phyloP scores from a whole-genome alignment of 2,329 filamentous ascomycete species.

The Botrytis galanthina region DNA sequence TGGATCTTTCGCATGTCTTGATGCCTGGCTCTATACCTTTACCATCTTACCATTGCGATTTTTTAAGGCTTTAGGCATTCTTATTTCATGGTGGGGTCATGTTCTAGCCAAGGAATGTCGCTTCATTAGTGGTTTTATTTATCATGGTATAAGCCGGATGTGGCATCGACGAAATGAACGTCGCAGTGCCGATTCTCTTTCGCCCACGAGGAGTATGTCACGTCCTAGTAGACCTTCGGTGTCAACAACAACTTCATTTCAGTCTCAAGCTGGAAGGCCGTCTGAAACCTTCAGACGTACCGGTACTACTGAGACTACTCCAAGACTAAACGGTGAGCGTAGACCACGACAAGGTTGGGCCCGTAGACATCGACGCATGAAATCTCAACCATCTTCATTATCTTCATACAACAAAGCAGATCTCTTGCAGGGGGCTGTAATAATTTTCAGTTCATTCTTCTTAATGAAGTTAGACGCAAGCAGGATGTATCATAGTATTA shows the following conservation, averaged over 20 bases:
- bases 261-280: slow-evolving; percentile 27
- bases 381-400: slow-evolving; percentile 80
- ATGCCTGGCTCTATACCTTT: slow-evolving; percentile 95
- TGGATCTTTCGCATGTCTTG: slow-evolving; percentile 84
- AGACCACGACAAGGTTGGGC: slow-evolving; percentile 36
- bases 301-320: slow-evolving; percentile 25
- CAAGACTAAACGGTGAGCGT: slow-evolving; percentile 30
- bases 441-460: slow-evolving; percentile 79
- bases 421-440: slow-evolving; percentile 83
- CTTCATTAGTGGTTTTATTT: slow-evolving; percentile 74
- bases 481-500: slow-evolving; percentile 96
- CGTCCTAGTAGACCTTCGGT: slow-evolving; percentile 29
- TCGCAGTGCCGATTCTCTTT: slow-evolving; percentile 36
- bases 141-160: slow-evolving; percentile 73
- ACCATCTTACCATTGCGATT: slow-evolving; percentile 93
- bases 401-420: slow-evolving; percentile 93
- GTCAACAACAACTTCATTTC: slow-evolving; percentile 33
- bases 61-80: slow-evolving; percentile 71
- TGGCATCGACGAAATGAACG: slow-evolving; percentile 60
- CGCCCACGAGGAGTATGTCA: slow-evolving; percentile 35
- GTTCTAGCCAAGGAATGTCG: slow-evolving; percentile 68
- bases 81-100: slow-evolving; percentile 75
- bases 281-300: slow-evolving; percentile 24
- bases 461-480: slow-evolving; percentile 92
- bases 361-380: slow-evolving; percentile 66